Conservation (phyloP, 306 rosid species). For the Rubus idaeus region DNA sequence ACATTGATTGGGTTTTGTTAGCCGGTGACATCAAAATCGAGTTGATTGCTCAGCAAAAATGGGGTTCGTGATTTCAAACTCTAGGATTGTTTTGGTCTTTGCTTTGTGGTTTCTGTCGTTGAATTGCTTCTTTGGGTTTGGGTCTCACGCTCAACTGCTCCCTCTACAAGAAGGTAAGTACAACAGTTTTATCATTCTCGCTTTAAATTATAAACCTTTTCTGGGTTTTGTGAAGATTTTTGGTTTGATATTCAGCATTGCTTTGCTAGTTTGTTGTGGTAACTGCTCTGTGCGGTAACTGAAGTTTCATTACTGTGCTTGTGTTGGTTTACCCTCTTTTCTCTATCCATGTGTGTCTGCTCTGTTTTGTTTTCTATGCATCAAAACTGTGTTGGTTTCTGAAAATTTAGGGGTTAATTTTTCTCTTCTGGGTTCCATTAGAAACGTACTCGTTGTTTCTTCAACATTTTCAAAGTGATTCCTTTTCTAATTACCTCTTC, state of each 20-base stretch:
- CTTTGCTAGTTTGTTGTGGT: background rate
- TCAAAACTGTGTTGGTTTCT: background rate
- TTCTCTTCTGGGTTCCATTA: background rate
- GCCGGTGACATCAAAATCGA: background rate
- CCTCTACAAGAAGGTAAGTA: slow-evolving; percentile 72
- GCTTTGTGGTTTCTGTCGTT: slow-evolving; percentile 30
- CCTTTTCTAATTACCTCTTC: background rate
- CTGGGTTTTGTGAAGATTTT: background rate
- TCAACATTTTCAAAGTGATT: background rate
- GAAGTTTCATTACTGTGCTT: background rate
- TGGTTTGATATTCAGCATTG: background rate
- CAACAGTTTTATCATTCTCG: background rate
- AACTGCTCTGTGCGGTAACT: slow-evolving; percentile 7
- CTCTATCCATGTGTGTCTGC: background rate
- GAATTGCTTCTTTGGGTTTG: slow-evolving; percentile 40
- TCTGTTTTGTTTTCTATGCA: background rate
- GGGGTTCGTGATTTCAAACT: slow-evolving; percentile 35
- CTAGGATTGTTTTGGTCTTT: slow-evolving; percentile 27
- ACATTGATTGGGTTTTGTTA: background rate
- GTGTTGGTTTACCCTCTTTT: background rate
- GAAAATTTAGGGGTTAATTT: background rate
- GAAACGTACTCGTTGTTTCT: background rate
- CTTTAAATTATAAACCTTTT: background rate
- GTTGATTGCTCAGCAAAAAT: slow-evolving; percentile 10
- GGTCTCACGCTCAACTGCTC: slow-evolving; percentile 57